Base-by-base conservation (phyloP, 495 filamentous ascomycete genomes). In the Margaritispora aquatica region DNA sequence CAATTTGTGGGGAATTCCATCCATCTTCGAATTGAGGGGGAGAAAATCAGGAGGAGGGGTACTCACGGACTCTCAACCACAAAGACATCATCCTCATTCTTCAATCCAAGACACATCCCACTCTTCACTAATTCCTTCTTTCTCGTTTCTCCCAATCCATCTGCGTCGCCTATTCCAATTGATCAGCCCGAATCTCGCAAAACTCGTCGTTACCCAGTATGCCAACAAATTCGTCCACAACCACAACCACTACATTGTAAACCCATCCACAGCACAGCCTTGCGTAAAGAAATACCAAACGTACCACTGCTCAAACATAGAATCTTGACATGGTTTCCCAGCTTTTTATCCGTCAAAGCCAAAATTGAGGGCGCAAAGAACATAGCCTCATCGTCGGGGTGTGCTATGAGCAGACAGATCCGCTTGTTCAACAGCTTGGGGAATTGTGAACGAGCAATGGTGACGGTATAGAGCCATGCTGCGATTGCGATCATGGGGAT, bases 371-470 rank as follows among this genome's bases (percentile, higher is more conserved):
- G 94, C 59, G 93, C 84, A 73, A 98, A 98, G 77, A 98, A 98
- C 94, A 98, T 98, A 64, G 94, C 95, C 76, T 98, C 94, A 62
- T 98, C 94, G 71, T 98, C 94, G 0, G 94, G 94, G 73, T 98
- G 94, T 2, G 94, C 94, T 70, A 98, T 97, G 36, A 98, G 77
- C 26, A 98, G 80, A 66, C 88, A 87, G 61, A 96, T 89, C 61
- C 88, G 80, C 75, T 95, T 92, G 75, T 87, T 85, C 58, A 76
- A 75, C 57, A 96, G 77, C 54, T 71, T 82, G 0, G 90, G 89
- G 65, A 92, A 88, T 26, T 81, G 78, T 9, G 71, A 66, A 60
- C 74, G 68, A 23, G 78, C 74, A 22, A 84, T 75, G 34, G 73
- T 72, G 17, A 75, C 73, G 0, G 84, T 87, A 73, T 83, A 88